Evolutionary conservation across 208 protist genomes (phyloP).

Genomic region (Naegleria lovaniensis): DNA sequence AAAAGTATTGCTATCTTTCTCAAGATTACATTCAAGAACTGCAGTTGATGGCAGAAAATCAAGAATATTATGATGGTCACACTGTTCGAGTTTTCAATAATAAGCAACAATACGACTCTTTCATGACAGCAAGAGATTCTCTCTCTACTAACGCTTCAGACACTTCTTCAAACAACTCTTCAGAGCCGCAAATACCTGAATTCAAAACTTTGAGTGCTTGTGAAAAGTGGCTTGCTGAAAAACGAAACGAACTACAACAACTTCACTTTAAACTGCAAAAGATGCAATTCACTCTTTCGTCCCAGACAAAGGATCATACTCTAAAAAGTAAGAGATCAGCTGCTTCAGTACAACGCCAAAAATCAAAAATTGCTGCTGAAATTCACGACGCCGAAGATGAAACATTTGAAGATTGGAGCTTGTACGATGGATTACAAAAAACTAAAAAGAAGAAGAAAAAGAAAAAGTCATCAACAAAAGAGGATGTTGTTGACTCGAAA

Average conservation of each 20-base stretch:
- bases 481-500: background rate
- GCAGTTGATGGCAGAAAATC: background rate
- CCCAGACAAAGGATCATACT: background rate
- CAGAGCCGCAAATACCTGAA: background rate
- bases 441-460: background rate
- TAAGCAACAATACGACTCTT: background rate
- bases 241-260: background rate
- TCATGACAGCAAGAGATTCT: background rate
- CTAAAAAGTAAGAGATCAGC: slow-evolving; percentile 18
- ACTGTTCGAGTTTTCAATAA: background rate
- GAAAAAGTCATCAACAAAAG: background rate
- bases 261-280: background rate
- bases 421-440: background rate
- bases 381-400: slow-evolving; percentile 19
- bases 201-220: background rate
- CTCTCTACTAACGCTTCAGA: too few species aligned
- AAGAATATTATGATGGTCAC: background rate
- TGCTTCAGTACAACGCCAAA: background rate
- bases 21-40: background rate
- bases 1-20: slow-evolving; percentile 7
- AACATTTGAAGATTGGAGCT: slow-evolving; percentile 7
- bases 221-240: background rate
- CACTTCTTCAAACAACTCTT: too few species aligned
- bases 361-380: slow-evolving; percentile 19
- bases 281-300: background rate